These are phyloP conservation scores for Cercophora newfieldiana DNA, from an alignment of 495 filamentous ascomycete genomes.

Conservation along the genomic window DNA sequence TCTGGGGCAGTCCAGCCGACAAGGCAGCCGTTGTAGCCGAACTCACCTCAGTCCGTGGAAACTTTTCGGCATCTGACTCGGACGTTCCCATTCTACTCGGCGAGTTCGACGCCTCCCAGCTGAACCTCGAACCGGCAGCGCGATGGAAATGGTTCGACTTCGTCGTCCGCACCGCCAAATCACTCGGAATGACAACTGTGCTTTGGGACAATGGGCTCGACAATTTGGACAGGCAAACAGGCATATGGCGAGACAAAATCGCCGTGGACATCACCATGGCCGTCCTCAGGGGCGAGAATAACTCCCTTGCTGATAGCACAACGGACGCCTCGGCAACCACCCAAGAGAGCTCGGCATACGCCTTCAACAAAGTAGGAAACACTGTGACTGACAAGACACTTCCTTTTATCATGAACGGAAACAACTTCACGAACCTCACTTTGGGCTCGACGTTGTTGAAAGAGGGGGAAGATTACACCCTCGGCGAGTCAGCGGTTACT, in stretches of 20 bases:
- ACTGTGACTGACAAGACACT: constrained; percentile 43
- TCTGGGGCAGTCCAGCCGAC: constrained; percentile 59
- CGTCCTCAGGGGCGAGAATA: constrained; percentile 44
- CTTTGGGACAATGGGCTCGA: constrained; percentile 62
- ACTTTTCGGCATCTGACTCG: constrained; percentile 43
- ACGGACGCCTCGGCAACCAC: constrained; percentile 44
- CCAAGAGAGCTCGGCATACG: constrained; percentile 53
- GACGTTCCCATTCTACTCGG: constrained; percentile 57
- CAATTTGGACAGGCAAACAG: constrained; percentile 45
- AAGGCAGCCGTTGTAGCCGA: constrained; percentile 52
- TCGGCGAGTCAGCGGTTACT: constrained; percentile 46
- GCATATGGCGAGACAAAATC: constrained; percentile 52
- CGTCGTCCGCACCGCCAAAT: constrained; percentile 48
- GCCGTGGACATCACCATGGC: constrained; percentile 49
- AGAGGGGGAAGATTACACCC: constrained; percentile 46
- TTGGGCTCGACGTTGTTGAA: constrained; percentile 37
- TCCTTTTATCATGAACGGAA: constrained; percentile 56
- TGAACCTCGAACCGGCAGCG: constrained; percentile 53
- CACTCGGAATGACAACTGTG: constrained; percentile 49
- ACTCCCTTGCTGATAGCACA: constrained; percentile 57
- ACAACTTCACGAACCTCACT: constrained; percentile 49
- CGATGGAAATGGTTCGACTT: constrained; percentile 61
- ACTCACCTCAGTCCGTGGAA: constrained; percentile 50
- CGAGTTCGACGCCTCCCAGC: constrained; percentile 56
- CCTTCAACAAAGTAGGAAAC: constrained; percentile 56